Conservation (phyloP, 148 eudicot genomes). For the Diospyros lotus region DNA sequence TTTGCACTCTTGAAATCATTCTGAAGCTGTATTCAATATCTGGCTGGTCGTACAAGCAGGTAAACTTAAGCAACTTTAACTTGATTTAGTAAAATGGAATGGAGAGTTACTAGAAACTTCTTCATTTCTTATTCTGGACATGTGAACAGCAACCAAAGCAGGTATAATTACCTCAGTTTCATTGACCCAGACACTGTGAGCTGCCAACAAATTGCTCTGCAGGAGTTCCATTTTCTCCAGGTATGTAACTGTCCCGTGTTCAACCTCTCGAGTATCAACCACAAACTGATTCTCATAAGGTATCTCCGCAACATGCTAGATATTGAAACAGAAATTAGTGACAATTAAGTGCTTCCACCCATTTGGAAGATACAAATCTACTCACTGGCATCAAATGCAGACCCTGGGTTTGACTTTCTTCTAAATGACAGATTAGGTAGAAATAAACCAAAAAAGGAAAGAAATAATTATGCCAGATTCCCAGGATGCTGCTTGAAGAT, state of each 20-base stretch:
- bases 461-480: neutral
- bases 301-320: slow-evolving; percentile 92
- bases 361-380: neutral
- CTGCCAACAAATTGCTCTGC: slow-evolving; percentile 73
- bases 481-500: neutral
- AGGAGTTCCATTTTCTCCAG: slow-evolving; percentile 66
- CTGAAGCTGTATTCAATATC: neutral
- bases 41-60: neutral
- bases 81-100: neutral
- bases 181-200: slow-evolving; percentile 89
- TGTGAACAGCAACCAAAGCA: neutral
- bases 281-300: slow-evolving; percentile 80
- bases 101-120: no score
- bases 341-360: neutral
- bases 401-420: neutral
- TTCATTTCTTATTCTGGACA: neutral
- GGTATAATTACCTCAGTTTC: slow-evolving; percentile 57
- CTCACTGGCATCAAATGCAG: neutral
- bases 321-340: neutral
- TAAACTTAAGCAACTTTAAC: neutral
- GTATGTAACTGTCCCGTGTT: slow-evolving; percentile 82
- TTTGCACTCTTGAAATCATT: neutral
- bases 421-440: neutral
- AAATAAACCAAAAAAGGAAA: neutral
- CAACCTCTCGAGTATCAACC: slow-evolving; percentile 49